Percentiles rank a stretch among this genome's conserved stretches.
Conservation (phyloP, 2,329 filamentous ascomycete genomes). For the Remersonia thermophila region DNA sequence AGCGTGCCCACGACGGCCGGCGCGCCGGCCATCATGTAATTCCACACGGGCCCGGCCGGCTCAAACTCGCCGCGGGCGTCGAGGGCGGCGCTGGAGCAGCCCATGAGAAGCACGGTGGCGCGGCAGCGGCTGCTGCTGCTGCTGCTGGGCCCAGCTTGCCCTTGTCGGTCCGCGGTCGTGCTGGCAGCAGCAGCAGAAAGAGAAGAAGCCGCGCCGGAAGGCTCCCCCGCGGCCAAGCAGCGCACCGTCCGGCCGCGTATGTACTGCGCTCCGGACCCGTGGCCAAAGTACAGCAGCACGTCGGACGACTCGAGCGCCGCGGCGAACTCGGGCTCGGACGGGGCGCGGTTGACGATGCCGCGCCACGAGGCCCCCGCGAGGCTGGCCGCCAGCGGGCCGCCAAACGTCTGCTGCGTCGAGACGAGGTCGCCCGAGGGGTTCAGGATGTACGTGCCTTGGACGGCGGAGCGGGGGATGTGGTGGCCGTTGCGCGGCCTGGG, state of each 20-base stretch:
- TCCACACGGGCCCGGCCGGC: conserved; percentile 77
- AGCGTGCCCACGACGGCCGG: conserved; percentile 84
- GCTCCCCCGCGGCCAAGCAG: conserved; percentile 34
- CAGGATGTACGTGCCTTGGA: conserved; percentile 60
- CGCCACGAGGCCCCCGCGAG: conserved; percentile 48
- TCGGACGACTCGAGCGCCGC: conserved; percentile 51
- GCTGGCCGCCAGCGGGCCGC: conserved; percentile 44
- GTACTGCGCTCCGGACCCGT: conserved; percentile 90
- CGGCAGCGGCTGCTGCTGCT: conserved; percentile 43
- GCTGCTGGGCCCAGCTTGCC: too few relatives aligned
- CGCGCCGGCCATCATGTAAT: conserved; percentile 79
- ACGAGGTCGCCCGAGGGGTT: conserved; percentile 79
- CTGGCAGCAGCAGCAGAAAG: too few relatives aligned
- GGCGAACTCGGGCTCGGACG: conserved; percentile 68
- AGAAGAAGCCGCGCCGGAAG: too few relatives aligned
- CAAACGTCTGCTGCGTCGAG: conserved; percentile 66
- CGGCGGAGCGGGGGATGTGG: conserved; percentile 37
- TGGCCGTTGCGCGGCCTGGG: conserved; percentile 32
- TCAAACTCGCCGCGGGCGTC: conserved; percentile 78
- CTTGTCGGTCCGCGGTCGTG: too few relatives aligned
- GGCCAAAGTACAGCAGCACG: conserved; percentile 85
- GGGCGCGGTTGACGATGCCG: conserved; percentile 53
- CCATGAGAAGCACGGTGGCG: conserved; percentile 80
- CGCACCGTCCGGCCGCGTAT: conserved; percentile 76
- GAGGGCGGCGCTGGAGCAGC: conserved; percentile 77